Percentiles rank a stretch among this genome's conserved stretches.
Evolutionary conservation across 2,329 filamentous ascomycete genomes (phyloP).

Genomic region (Colletotrichum simmondsii): DNA sequence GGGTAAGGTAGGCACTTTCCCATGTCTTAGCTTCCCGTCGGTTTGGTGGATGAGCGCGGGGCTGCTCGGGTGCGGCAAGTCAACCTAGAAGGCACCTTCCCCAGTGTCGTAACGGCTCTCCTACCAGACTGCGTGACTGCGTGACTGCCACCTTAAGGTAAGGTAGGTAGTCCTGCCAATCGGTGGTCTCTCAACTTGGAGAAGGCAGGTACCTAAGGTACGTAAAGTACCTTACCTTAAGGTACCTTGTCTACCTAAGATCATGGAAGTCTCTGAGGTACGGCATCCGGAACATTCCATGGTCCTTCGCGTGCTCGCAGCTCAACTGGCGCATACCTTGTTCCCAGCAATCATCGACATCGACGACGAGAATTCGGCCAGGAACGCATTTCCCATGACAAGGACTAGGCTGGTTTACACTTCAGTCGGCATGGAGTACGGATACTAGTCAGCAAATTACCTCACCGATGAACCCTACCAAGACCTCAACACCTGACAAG

Average conservation of each 20-base stretch:
- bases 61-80: background rate
- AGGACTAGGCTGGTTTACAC: background rate
- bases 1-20: background rate
- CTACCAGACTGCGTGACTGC: too few species aligned
- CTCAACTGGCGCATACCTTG: background rate
- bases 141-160: too few species aligned
- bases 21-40: too few species aligned
- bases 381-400: background rate
- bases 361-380: background rate
- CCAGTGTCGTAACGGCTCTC: background rate
- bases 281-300: background rate
- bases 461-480: too few species aligned
- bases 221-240: too few species aligned
- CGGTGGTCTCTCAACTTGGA: background rate
- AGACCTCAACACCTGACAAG: background rate
- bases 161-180: too few species aligned
- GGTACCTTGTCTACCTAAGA: too few species aligned
- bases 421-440: too few species aligned
- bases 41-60: background rate
- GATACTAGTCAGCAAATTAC: background rate
- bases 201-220: too few species aligned
- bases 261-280: background rate
- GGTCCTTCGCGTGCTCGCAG: background rate
- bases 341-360: background rate
- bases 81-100: background rate